phyloP scores from a whole-genome alignment of 768 basidiomycete species.

The Leccinum barrowsii region DNA sequence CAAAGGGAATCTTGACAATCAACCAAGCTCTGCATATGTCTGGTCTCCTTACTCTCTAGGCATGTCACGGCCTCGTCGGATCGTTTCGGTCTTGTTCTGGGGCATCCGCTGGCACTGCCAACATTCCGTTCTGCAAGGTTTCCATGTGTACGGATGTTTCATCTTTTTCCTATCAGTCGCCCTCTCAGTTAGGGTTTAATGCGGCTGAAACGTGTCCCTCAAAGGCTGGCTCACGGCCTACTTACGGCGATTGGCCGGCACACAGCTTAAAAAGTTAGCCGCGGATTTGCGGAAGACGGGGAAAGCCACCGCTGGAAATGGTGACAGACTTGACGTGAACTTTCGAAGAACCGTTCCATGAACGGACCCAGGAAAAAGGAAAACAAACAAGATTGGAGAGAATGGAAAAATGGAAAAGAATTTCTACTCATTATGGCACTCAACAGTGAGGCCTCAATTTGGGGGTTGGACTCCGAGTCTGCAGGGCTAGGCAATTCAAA shows the following conservation, averaged over 20 bases:
- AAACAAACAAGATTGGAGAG: neutral
- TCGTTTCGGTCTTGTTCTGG: constrained; percentile 7
- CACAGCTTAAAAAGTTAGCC: neutral
- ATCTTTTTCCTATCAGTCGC: constrained; percentile 8
- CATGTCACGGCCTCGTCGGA: neutral
- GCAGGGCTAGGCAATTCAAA: neutral
- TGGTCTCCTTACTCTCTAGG: neutral
- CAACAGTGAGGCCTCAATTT: constrained; percentile 4
- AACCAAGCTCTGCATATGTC: constrained; percentile 4
- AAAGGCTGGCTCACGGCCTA: neutral
- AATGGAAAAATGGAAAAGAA: neutral
- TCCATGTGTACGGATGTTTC: constrained; percentile 19
- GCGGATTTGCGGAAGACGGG: constrained; percentile 18
- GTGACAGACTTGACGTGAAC: neutral
- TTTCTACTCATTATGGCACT: neutral
- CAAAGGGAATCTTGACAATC: constrained; percentile 5
- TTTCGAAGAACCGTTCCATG: neutral
- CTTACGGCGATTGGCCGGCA: constrained; percentile 11
- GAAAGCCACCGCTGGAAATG: neutral
- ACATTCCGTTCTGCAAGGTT: constrained; percentile 7
- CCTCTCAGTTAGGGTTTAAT: constrained; percentile 16
- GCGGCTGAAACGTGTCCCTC: constrained; percentile 26
- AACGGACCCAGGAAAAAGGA: neutral
- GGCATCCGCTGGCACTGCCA: constrained; percentile 10
- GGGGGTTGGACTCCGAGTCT: neutral